phyloP scores from a whole-genome alignment of 352 stramenopile species.

The Pythium volutum region DNA sequence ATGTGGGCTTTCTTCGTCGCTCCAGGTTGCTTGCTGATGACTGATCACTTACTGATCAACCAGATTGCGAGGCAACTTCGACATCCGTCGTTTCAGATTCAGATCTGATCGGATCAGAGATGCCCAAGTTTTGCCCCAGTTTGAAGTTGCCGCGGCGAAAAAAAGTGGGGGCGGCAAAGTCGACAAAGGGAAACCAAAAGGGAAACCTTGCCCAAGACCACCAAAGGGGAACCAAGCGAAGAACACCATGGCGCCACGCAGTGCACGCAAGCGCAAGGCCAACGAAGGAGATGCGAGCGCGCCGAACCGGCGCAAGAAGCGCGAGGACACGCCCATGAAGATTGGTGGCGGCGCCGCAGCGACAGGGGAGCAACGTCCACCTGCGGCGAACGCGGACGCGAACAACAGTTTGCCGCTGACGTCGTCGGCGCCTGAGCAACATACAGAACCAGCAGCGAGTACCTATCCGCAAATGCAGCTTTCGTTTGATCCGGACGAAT shows the following conservation, averaged over 20 bases:
- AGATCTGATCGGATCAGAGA: too few relatives aligned
- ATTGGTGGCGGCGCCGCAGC: background rate
- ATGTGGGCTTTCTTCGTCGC: background rate
- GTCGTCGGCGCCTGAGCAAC: background rate
- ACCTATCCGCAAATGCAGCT: background rate
- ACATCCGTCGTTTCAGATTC: background rate
- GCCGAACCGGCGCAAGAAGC: conserved; percentile 13
- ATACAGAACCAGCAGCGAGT: background rate
- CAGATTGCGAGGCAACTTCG: background rate
- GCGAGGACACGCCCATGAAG: conserved; percentile 18
- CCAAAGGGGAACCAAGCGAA: conserved; percentile 8
- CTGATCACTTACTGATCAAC: background rate
- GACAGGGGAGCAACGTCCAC: background rate
- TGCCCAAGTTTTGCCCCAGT: conserved; percentile 3
- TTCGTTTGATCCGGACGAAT: conserved; percentile 11
- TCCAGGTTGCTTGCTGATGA: background rate
- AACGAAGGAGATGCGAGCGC: conserved; percentile 2
- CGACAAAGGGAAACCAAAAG: conserved; percentile 6
- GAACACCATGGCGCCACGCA: conserved; percentile 18
- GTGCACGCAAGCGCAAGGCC: conserved; percentile 19
- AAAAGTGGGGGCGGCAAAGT: conserved; percentile 9
- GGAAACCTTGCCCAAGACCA: conserved; percentile 4
- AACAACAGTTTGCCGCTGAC: background rate
- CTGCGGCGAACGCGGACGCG: background rate
- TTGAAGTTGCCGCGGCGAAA: conserved; percentile 45